Evolutionary conservation across 106 monocot species (phyloP).

Genomic region (Posidonia australis): DNA sequence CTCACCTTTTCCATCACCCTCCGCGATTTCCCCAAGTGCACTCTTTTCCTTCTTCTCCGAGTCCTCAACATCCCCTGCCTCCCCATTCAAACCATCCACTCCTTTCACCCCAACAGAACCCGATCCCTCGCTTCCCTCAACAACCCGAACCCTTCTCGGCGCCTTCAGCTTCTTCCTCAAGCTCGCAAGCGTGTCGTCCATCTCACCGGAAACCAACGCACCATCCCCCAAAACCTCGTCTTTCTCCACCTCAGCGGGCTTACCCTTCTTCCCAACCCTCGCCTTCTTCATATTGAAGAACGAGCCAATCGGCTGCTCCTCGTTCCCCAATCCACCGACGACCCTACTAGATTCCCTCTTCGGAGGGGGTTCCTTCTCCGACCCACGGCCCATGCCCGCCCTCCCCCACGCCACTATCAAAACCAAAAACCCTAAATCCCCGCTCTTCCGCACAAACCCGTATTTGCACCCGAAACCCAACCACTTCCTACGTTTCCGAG

Average conservation of each 20-base stretch:
- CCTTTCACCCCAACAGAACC: constrained; percentile 2
- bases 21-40: background rate
- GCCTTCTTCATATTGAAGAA: constrained; percentile 44
- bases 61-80: background rate
- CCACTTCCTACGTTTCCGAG: background rate
- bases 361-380: constrained; percentile 2
- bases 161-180: constrained; percentile 62
- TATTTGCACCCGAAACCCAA: background rate
- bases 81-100: background rate
- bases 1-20: background rate
- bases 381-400: constrained; percentile 21
- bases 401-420: background rate
- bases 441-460: background rate
- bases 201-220: constrained; percentile 21
- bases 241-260: background rate
- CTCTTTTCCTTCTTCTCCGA: constrained; percentile 6
- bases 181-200: constrained; percentile 63
- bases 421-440: background rate
- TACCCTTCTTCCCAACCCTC: constrained; percentile 19
- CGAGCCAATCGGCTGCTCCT: constrained; percentile 38
- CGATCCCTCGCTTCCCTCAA: constrained; percentile 6
- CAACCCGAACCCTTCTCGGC: constrained; percentile 31
- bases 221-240: constrained; percentile 19
- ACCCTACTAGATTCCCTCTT: constrained; percentile 16
- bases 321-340: constrained; percentile 41